A percentile compares a stretch with the other conserved stretches of the same genome.
These are phyloP conservation scores for Thuja plicata DNA, from an alignment of 83 land plant genomes.

Conservation along the genomic window DNA sequence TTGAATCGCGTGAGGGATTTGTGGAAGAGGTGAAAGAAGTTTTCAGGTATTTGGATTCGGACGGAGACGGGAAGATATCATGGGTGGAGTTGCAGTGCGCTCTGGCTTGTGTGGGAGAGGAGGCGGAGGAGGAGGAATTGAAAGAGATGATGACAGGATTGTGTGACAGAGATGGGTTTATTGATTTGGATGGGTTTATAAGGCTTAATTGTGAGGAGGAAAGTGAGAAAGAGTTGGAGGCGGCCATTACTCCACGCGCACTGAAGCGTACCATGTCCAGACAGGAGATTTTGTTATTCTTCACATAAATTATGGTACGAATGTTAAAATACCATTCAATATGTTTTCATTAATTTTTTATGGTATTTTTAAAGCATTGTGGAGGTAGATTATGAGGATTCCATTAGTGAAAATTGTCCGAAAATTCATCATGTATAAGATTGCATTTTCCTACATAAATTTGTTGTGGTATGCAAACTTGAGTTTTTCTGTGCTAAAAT, in stretches of 20 bases:
- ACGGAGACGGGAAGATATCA: constrained; percentile 17
- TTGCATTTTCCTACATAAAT: too few species aligned
- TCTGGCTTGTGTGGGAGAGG: constrained; percentile 8
- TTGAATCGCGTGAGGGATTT: background rate
- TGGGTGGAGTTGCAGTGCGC: constrained; percentile 1
- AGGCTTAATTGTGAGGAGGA: background rate
- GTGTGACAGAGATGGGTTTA: background rate
- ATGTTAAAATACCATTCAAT: too few species aligned
- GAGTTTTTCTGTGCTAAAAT: too few species aligned
- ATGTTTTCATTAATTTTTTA: too few species aligned
- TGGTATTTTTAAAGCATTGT: too few species aligned
- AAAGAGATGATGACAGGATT: background rate
- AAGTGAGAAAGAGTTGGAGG: background rate
- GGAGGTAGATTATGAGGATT: too few species aligned
- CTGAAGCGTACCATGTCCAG: background rate
- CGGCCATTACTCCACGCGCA: background rate
- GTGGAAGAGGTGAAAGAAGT: constrained; percentile 11
- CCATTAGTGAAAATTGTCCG: too few species aligned
- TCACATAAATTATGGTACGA: too few species aligned
- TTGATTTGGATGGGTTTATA: constrained; percentile 20
- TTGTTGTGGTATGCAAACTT: too few species aligned
- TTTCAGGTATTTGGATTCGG: constrained; percentile 13
- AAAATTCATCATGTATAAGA: too few species aligned
- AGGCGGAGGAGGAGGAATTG: background rate
- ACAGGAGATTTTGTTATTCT: background rate